phyloP scores from a whole-genome alignment of 2,329 filamentous ascomycete species.

The Fusarium citri region DNA sequence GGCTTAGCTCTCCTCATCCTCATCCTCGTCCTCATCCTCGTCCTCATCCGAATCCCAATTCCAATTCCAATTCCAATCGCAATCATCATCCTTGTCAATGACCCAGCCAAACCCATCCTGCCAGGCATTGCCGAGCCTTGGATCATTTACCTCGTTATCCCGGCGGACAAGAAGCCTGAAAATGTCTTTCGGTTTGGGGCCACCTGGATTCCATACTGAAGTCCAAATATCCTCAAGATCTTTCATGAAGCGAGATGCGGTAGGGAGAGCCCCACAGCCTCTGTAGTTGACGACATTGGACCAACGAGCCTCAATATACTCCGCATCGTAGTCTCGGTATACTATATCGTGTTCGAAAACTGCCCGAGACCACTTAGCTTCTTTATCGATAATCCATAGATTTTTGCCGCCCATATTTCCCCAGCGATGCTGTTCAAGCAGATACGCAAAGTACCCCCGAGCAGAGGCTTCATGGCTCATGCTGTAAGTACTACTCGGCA shows the following conservation, averaged over 20 bases:
- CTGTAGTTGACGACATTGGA: not conserved
- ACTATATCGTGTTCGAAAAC: not conserved
- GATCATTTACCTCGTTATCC: not conserved
- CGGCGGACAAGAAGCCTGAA: not conserved
- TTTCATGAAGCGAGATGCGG: not conserved
- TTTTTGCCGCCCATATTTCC: rapidly evolving
- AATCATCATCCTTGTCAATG: too few relatives aligned
- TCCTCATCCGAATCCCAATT: too few relatives aligned
- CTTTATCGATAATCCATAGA: slow-evolving; percentile 5
- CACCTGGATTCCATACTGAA: too few relatives aligned
- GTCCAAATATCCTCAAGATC: too few relatives aligned
- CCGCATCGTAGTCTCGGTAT: not conserved
- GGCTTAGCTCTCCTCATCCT: too few relatives aligned
- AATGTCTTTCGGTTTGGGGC: not conserved
- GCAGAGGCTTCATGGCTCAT: not conserved
- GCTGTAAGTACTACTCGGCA: not conserved
- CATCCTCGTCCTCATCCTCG: too few relatives aligned
- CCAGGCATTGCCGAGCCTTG: not conserved
- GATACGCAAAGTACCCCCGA: not conserved
- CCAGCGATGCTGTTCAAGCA: rapidly evolving
- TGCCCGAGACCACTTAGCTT: not conserved
- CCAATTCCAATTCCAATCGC: too few relatives aligned
- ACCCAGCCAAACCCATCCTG: too few relatives aligned
- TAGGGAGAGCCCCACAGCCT: rapidly evolving
- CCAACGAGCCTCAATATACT: slow-evolving; percentile 1